Conservation (phyloP, 768 basidiomycete genomes). For the Boletus pseudopeckii region DNA sequence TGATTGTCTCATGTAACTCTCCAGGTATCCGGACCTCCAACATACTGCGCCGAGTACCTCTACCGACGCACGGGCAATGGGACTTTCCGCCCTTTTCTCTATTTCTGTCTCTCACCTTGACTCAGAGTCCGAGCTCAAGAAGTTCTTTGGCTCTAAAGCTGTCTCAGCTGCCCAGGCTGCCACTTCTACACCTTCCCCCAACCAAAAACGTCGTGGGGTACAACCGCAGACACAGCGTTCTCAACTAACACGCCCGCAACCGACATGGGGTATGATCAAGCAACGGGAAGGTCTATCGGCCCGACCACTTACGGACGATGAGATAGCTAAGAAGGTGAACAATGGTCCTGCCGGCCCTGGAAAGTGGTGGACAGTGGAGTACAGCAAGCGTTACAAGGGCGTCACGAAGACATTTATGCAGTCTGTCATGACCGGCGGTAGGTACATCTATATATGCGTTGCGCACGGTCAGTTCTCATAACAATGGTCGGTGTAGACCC, state of each 20-base stretch:
- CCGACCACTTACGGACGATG: constrained; percentile 52
- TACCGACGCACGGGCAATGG: constrained; percentile 28
- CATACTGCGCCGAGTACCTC: constrained; percentile 28
- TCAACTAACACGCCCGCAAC: constrained; percentile 71
- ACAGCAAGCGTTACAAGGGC: constrained; percentile 79
- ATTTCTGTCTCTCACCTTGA: constrained; percentile 84
- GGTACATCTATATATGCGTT: constrained; percentile 24
- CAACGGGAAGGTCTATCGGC: constrained; percentile 72
- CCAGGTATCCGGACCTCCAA: constrained; percentile 54
- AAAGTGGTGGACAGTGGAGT: constrained; percentile 88
- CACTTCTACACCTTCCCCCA: constrained; percentile 32
- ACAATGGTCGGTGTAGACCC: constrained; percentile 50
- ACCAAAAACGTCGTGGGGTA: constrained; percentile 36
- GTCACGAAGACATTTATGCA: constrained; percentile 78
- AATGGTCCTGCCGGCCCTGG: constrained; percentile 50
- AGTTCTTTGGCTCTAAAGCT: constrained; percentile 92
- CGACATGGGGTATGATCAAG: constrained; percentile 70
- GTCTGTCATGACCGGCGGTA: constrained; percentile 79
- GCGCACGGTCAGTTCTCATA: neutral
- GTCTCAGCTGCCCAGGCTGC: constrained; percentile 57
- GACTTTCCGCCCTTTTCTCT: constrained; percentile 57
- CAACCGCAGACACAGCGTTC: constrained; percentile 49
- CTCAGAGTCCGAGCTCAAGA: constrained; percentile 84
- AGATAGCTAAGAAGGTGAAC: constrained; percentile 44
- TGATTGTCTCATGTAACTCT: neutral